Conservation (phyloP, 306 rosid genomes). For the Styphnolobium japonicum region DNA sequence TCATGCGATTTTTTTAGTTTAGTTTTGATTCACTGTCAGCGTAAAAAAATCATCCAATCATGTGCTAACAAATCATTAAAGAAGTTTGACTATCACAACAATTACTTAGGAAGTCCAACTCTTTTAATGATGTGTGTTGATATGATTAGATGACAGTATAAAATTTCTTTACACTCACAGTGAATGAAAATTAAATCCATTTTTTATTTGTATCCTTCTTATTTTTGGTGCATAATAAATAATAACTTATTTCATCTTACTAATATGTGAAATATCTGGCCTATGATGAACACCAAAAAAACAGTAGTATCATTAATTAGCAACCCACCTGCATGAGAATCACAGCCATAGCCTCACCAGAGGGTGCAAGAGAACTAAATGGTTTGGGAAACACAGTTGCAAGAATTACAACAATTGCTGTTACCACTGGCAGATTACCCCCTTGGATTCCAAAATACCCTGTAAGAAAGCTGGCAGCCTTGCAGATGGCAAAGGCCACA, state of each 20-base stretch:
- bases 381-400: slow-evolving; percentile 60
- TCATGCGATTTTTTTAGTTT: background rate
- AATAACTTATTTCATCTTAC: background rate
- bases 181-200: no score
- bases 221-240: background rate
- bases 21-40: no score
- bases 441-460: slow-evolving; percentile 56
- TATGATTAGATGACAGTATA: no score
- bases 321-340: slow-evolving; percentile 64
- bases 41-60: no score
- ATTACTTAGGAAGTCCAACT: no score
- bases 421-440: slow-evolving; percentile 57
- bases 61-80: no score
- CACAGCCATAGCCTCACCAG: slow-evolving; percentile 64
- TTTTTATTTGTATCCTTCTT: background rate
- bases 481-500: slow-evolving; percentile 60
- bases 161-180: no score
- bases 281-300: background rate
- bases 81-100: no score
- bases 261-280: background rate
- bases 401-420: slow-evolving; percentile 60
- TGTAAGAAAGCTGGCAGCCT: slow-evolving; percentile 40
- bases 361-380: slow-evolving; percentile 56
- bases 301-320: background rate
- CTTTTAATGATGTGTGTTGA: no score